Evolutionary conservation across 345 rosid genomes (phyloP).

Genomic region (Adansonia digitata): DNA sequence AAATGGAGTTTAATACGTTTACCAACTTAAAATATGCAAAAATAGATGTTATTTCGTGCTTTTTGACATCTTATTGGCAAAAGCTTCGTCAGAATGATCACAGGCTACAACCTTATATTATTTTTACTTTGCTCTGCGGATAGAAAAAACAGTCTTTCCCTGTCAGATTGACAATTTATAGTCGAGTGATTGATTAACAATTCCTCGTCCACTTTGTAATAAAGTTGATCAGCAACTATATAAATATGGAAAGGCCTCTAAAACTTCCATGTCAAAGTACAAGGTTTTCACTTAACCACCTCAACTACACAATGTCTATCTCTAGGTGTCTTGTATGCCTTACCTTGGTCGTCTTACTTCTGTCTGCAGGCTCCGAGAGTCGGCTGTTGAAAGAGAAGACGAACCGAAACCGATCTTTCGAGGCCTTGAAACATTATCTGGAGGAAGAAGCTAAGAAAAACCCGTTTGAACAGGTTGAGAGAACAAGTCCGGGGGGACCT

Average conservation of each 20-base stretch:
- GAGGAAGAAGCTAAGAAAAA: conserved; percentile 11
- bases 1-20: not conserved
- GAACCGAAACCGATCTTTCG: conserved; percentile 16
- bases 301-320: not conserved
- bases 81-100: not conserved
- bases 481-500: conserved; percentile 49
- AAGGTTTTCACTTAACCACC: not conserved
- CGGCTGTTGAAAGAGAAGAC: conserved; percentile 18
- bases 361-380: conserved; percentile 3
- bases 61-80: not conserved
- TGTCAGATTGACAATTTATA: conserved; percentile 3
- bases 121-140: not conserved
- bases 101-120: not conserved
- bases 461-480: not conserved
- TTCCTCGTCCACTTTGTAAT: not conserved
- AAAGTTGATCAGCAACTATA: not conserved
- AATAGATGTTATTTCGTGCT: not conserved
- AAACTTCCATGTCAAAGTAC: not conserved
- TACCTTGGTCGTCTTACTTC: conserved; percentile 5
- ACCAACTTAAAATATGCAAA: not conserved
- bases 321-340: not conserved
- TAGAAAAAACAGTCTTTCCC: not conserved
- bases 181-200: not conserved
- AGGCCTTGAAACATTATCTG: conserved; percentile 4
- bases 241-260: not conserved